Conservation (phyloP, 1,284 basidiomycete genomes). For the Fomitopsis betulina region DNA sequence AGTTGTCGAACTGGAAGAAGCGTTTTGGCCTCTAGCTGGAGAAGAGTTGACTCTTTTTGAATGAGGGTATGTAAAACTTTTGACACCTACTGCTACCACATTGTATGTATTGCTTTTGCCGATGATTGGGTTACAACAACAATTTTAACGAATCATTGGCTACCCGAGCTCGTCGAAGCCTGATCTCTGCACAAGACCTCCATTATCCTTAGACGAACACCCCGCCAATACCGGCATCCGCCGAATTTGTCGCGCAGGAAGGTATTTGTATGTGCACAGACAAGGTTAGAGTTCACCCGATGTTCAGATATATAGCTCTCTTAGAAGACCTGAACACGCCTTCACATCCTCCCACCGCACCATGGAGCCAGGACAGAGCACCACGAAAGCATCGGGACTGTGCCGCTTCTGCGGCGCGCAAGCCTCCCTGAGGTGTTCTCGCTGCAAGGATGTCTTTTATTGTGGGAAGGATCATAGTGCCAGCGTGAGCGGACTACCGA, state of each 20-base stretch:
- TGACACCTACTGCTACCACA: neutral
- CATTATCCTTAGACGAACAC: no score
- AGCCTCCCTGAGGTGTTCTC: neutral
- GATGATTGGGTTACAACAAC: no score
- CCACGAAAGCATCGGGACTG: neutral
- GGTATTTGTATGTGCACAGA: no score
- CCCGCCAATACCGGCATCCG: no score
- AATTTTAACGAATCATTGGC: no score
- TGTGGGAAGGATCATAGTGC: neutral
- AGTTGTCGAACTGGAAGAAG: slow-evolving; percentile 54
- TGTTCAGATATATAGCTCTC: neutral
- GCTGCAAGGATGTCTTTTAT: neutral
- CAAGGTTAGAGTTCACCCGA: neutral
- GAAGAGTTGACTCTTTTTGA: slow-evolving; percentile 15
- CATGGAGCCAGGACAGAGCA: neutral
- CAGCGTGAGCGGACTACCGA: neutral
- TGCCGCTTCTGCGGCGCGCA: neutral
- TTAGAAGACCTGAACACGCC: neutral
- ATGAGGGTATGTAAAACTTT: neutral
- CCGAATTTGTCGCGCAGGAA: no score
- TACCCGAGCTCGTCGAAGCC: no score
- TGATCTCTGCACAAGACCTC: no score
- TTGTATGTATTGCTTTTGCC: neutral
- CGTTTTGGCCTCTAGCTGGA: slow-evolving; percentile 49
- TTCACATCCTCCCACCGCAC: neutral